Base-by-base conservation (phyloP, 306 rosid species). In the Gastrolobium bilobum region DNA sequence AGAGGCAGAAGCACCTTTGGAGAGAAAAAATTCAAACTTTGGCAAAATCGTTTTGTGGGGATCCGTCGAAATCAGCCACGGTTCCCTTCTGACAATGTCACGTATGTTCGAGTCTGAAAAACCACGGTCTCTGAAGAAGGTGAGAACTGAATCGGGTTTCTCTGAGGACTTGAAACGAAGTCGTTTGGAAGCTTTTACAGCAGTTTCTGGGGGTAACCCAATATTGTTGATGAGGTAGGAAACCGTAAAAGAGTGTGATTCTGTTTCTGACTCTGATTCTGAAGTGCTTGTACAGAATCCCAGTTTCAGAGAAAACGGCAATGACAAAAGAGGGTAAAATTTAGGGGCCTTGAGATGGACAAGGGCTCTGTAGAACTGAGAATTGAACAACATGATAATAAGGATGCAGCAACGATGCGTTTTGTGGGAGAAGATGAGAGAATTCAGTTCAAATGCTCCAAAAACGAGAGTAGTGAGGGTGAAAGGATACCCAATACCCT, bases 191-290 rank as follows among this genome's bases (percentile, higher is more conserved):
- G 71, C 82, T 34, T 78, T 74, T 20, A 62, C 26, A 37, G 89
- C 89, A 10, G 54, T 4, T 30, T 86, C 34, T 3, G 51, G 82
- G 4, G 87, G 73, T 6, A 86, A 80, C 6, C 84, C 79, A 14
- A 33, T 35, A 3, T 34, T 64, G 78, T 86, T 63, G 10, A 71
- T 43, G 80, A 88, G 78, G 72, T 88, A 81, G 8, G 92, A 86
- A 0, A 83, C 46, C 0, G 74, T 52, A 46, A 81, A 83, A 0
- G 83, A 52, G 10, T 10, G 77, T 31, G 26, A 20, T 20, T 20
- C 26, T 20, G 26, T 20, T 20, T 20, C 26, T 20, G 26, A 20
- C 26, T 20, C 26, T 20, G 26, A 20, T 20, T 20, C 26, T 20
- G 70, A 77, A 48, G 50, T 42, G 56, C 34, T 47, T 13, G 76